Percentiles rank a stretch among this genome's conserved stretches.
phyloP scores from a whole-genome alignment of 129 eudicot genomes.

The Lonicera japonica region DNA sequence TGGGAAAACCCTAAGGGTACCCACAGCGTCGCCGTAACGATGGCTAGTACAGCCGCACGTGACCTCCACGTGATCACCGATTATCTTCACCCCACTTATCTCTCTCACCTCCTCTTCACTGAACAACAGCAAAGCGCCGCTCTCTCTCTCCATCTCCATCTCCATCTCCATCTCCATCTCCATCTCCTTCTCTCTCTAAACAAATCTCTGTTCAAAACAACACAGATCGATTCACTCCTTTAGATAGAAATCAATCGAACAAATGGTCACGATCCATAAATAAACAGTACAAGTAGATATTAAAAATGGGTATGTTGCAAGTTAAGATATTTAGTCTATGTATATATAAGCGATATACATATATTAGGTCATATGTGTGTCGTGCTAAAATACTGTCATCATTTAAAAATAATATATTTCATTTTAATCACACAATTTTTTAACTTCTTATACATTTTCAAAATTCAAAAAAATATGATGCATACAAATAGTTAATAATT shows the following conservation, averaged over 20 bases:
- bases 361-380: no score
- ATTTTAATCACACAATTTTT: no score
- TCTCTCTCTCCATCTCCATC: constrained; percentile 2
- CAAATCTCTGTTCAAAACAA: background rate
- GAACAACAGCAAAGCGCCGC: constrained; percentile 40
- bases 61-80: constrained; percentile 57
- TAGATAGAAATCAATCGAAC: background rate
- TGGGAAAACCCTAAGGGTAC: constrained; percentile 65
- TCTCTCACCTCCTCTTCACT: constrained; percentile 57
- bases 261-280: background rate
- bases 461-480: no score
- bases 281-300: background rate
- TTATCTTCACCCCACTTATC: constrained; percentile 43
- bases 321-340: background rate
- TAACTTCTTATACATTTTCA: no score
- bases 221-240: background rate
- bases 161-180: background rate
- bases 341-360: background rate
- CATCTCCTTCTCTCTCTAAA: background rate
- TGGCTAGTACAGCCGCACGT: constrained; percentile 83
- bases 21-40: constrained; percentile 75
- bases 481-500: no score
- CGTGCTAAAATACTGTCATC: no score
- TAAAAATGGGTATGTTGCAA: no score
- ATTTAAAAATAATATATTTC: no score